Conservation (phyloP, 129 eudicot species). For the Rutidosis leptorrhynchoides region DNA sequence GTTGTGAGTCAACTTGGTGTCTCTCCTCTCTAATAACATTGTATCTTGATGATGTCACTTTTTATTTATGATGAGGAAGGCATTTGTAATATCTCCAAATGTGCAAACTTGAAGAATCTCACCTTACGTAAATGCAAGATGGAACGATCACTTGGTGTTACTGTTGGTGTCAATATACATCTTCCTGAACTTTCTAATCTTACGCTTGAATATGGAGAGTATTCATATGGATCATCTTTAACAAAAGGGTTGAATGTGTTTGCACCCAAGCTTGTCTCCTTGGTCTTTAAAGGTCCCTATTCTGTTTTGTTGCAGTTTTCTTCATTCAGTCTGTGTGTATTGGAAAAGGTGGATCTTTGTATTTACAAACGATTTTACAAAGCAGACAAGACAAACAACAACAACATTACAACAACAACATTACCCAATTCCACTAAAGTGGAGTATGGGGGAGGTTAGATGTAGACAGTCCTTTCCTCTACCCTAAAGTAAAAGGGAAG, state of each 20-base stretch:
- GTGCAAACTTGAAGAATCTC: slow-evolving; percentile 19
- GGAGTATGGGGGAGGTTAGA: no score
- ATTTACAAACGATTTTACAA: background rate
- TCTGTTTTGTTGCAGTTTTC: no score
- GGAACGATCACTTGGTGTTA: background rate
- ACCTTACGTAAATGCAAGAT: background rate
- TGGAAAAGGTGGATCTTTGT: background rate
- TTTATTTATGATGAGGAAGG: background rate
- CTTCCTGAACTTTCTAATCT: background rate
- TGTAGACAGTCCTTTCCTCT: no score
- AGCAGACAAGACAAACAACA: no score
- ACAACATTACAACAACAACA: no score
- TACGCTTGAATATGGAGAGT: no score
- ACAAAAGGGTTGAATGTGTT: background rate
- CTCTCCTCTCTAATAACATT: slow-evolving; percentile 18
- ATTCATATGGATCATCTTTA: no score
- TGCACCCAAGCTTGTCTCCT: no score
- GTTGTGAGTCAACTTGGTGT: background rate
- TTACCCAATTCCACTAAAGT: no score
- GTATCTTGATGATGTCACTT: slow-evolving; percentile 5
- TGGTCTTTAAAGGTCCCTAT: no score
- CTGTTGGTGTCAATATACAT: background rate
- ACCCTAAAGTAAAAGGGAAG: no score
- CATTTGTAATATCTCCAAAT: slow-evolving; percentile 18
- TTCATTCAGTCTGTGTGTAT: background rate